These are phyloP conservation scores for Cladosporium phlei DNA, from an alignment of 2,329 filamentous ascomycete species.

Conservation along the genomic window DNA sequence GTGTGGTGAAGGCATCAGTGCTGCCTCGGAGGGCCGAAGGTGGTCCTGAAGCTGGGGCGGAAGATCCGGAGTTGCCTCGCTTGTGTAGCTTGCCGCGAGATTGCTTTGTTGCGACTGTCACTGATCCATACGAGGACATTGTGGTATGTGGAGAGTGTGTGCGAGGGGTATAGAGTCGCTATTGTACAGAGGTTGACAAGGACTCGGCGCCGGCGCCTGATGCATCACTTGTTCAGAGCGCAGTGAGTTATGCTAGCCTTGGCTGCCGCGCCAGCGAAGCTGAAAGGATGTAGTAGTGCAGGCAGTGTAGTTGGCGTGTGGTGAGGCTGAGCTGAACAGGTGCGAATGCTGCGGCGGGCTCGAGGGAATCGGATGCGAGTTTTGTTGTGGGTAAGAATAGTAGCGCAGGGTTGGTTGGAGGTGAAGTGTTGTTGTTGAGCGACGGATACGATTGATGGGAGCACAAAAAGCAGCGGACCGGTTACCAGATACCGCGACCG, in stretches of 20 bases:
- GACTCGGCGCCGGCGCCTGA: constrained; percentile 10
- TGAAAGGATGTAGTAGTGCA: background rate
- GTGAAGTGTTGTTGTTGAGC: background rate
- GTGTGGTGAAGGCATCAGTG: constrained; percentile 25
- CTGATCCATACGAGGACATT: constrained; percentile 10
- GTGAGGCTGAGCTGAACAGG: constrained; percentile 9
- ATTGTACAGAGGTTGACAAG: too few relatives aligned
- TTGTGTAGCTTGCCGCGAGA: constrained; percentile 28
- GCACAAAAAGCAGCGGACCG: constrained; percentile 1
- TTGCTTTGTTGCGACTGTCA: constrained; percentile 3
- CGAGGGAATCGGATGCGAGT: too few relatives aligned
- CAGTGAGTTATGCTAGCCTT: background rate
- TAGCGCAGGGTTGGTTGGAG: too few relatives aligned
- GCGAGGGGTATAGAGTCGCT: too few relatives aligned
- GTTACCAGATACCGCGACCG: too few relatives aligned
- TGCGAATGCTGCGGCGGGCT: constrained; percentile 4
- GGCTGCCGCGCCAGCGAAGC: constrained; percentile 4
- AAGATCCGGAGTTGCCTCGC: constrained; percentile 26
- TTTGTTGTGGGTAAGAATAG: too few relatives aligned
- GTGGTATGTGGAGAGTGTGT: background rate
- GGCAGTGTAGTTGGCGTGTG: background rate
- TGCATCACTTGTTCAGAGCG: constrained; percentile 2
- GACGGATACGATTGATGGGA: background rate
- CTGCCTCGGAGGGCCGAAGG: constrained; percentile 21
- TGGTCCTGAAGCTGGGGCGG: constrained; percentile 19